Evolutionary conservation across 2,329 filamentous ascomycete genomes (phyloP).

Genomic region (Chrysosporium queenslandicum): DNA sequence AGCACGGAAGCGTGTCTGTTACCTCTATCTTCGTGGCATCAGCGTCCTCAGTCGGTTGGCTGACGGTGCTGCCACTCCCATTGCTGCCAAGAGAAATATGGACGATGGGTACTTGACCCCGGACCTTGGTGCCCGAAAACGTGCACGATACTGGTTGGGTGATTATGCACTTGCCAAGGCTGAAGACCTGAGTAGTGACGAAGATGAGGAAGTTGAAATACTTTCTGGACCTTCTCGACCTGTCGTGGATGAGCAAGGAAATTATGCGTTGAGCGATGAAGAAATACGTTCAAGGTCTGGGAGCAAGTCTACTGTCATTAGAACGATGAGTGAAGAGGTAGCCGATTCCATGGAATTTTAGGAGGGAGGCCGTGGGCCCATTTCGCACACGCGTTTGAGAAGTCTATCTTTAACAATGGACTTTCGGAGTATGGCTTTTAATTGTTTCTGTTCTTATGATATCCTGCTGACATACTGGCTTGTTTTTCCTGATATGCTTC

Average conservation of each 20-base stretch:
- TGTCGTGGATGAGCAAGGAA: slow-evolving; percentile 33
- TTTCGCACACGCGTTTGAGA: not conserved
- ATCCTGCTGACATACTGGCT: slow-evolving; percentile 2
- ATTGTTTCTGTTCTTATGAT: not conserved
- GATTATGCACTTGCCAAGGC: slow-evolving; percentile 44
- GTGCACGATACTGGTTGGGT: slow-evolving; percentile 80
- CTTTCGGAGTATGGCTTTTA: not conserved
- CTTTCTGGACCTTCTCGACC: slow-evolving; percentile 20
- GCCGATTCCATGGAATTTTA: slow-evolving; percentile 46
- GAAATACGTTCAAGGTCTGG: slow-evolving; percentile 31
- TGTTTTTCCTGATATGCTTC: not conserved
- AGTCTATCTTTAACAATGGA: not conserved
- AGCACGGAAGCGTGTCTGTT: slow-evolving; percentile 79
- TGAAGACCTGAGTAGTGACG: slow-evolving; percentile 31
- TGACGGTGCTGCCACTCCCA: slow-evolving; percentile 37
- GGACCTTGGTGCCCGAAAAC: slow-evolving; percentile 58
- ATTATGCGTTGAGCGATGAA: slow-evolving; percentile 39
- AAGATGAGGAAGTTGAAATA: slow-evolving; percentile 19
- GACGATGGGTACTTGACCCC: slow-evolving; percentile 43
- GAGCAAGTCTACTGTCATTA: slow-evolving; percentile 36
- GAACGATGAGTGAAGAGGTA: slow-evolving; percentile 46
- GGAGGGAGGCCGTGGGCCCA: slow-evolving; percentile 4
- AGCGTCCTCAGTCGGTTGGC: slow-evolving; percentile 58
- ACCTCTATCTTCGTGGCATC: slow-evolving; percentile 84
- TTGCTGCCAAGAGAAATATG: slow-evolving; percentile 38